Evolutionary conservation across 129 eudicot species (phyloP).

Genomic region (Tagetes erecta): DNA sequence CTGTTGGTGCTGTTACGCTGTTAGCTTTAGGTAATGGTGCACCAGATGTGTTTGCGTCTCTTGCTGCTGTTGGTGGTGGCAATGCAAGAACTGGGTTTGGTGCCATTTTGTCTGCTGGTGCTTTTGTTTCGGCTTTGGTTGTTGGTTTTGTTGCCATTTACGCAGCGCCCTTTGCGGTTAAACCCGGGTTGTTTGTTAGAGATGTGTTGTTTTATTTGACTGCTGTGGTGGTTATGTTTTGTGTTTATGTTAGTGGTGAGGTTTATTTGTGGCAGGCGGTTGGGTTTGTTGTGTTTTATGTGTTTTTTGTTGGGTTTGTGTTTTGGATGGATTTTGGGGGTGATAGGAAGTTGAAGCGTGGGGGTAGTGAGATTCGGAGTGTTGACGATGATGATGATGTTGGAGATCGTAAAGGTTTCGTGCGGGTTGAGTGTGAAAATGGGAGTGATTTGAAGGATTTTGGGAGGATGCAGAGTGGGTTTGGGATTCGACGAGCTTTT

Average conservation of each 20-base stretch:
- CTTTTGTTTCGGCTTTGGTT: conserved; percentile 79
- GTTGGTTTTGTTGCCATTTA: conserved; percentile 89
- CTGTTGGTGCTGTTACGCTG: conserved; percentile 85
- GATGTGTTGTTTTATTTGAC: conserved; percentile 81
- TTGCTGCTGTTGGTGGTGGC: conserved; percentile 78
- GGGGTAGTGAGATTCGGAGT: conserved; percentile 23
- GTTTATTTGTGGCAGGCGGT: conserved; percentile 86
- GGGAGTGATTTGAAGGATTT: conserved; percentile 35
- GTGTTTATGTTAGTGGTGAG: conserved; percentile 85
- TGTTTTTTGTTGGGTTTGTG: conserved; percentile 89
- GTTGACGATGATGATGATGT: conserved; percentile 32
- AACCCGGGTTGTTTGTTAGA: conserved; percentile 68
- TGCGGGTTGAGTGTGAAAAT: conserved; percentile 45
- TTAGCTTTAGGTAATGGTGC: conserved; percentile 93
- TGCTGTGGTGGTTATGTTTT: conserved; percentile 68
- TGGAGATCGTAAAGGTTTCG: conserved; percentile 23
- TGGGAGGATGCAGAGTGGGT: conserved; percentile 17
- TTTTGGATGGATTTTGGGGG: conserved; percentile 91
- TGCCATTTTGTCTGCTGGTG: conserved; percentile 83
- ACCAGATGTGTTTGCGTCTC: conserved; percentile 86
- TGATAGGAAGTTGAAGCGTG: conserved; percentile 35
- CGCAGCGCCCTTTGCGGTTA: conserved; percentile 75
- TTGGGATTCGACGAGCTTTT: conserved; percentile 32
- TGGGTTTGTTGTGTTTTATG: conserved; percentile 85
- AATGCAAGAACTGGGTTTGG: conserved; percentile 82